These are phyloP conservation scores for Yarrowia keelungensis DNA, from an alignment of 805 yeast genomes.

Conservation along the genomic window DNA sequence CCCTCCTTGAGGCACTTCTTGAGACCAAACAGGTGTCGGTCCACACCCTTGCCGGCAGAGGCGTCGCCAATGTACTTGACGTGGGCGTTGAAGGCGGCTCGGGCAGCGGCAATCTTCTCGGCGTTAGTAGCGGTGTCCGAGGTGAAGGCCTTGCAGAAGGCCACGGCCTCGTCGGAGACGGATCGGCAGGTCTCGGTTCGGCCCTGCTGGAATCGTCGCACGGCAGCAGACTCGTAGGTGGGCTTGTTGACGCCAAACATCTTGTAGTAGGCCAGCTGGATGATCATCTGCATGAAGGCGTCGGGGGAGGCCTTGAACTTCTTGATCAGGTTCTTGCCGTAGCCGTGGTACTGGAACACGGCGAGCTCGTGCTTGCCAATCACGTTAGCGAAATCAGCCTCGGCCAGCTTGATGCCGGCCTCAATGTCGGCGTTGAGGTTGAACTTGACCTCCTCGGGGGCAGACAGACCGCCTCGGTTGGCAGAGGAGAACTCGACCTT, in stretches of 20 bases:
- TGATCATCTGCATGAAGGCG: constrained; percentile 87
- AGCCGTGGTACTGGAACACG: constrained; percentile 80
- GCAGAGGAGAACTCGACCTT: constrained; percentile 51
- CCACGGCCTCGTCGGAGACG: constrained; percentile 72
- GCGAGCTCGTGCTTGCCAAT: constrained; percentile 73
- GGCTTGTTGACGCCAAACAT: constrained; percentile 81
- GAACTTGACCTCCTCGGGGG: constrained; percentile 55
- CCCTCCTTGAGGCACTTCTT: constrained; percentile 69
- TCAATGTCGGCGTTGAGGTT: constrained; percentile 63
- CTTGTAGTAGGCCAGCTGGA: constrained; percentile 90
- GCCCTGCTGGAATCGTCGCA: constrained; percentile 85
- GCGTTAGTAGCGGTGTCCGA: constrained; percentile 57
- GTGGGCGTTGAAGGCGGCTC: constrained; percentile 76
- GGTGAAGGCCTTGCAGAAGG: constrained; percentile 78
- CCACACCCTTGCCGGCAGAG: constrained; percentile 85
- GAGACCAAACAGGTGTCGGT: constrained; percentile 91
- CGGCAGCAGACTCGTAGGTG: constrained; percentile 95
- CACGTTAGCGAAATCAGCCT: constrained; percentile 61
- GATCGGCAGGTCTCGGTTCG: constrained; percentile 94
- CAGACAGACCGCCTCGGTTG: constrained; percentile 42
- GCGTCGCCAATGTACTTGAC: constrained; percentile 76
- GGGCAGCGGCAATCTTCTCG: constrained; percentile 71
- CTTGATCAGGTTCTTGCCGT: constrained; percentile 87
- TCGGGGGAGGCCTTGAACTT: constrained; percentile 88
- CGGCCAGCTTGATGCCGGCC: constrained; percentile 62